These are phyloP conservation scores for Neohortaea acidophila DNA, from an alignment of 495 filamentous ascomycete genomes.

Conservation along the genomic window DNA sequence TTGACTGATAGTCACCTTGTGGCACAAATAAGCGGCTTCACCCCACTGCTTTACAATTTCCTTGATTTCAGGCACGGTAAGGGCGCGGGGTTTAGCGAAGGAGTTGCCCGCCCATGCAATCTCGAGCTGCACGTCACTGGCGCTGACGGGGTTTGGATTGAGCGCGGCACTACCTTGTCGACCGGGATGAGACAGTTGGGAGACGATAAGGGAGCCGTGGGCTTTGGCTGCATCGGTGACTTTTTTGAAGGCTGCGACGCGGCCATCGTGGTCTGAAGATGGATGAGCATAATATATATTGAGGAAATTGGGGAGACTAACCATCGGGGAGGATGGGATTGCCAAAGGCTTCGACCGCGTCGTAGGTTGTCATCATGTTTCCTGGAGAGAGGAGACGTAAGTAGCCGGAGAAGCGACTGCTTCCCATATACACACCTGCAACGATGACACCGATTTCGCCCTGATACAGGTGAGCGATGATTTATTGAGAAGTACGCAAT, in stretches of 20 bases:
- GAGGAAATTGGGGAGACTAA: too few species aligned
- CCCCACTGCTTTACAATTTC: constrained; percentile 17
- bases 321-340: constrained; percentile 19
- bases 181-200: constrained; percentile 19
- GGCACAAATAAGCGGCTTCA: constrained; percentile 13
- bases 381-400: too few species aligned
- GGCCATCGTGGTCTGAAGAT: constrained; percentile 18
- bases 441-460: constrained; percentile 20
- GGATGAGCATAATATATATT: too few species aligned
- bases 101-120: constrained; percentile 19
- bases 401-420: too few species aligned
- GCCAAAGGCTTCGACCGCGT: constrained; percentile 16
- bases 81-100: constrained; percentile 16
- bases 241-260: constrained; percentile 9
- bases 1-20: too few species aligned
- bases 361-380: constrained; percentile 5
- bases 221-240: constrained; percentile 10
- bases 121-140: constrained; percentile 19
- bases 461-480: too few species aligned
- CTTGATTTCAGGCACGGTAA: constrained; percentile 14
- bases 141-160: constrained; percentile 19
- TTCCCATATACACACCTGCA: too few species aligned
- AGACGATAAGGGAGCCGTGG: constrained; percentile 16
- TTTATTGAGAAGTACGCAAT: too few species aligned
- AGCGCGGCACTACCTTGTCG: constrained; percentile 18